A percentile compares a stretch with the other conserved stretches of the same genome.
Evolutionary conservation across 176 grass and related monocot species (phyloP).

Genomic region (Thalia dealbata): DNA sequence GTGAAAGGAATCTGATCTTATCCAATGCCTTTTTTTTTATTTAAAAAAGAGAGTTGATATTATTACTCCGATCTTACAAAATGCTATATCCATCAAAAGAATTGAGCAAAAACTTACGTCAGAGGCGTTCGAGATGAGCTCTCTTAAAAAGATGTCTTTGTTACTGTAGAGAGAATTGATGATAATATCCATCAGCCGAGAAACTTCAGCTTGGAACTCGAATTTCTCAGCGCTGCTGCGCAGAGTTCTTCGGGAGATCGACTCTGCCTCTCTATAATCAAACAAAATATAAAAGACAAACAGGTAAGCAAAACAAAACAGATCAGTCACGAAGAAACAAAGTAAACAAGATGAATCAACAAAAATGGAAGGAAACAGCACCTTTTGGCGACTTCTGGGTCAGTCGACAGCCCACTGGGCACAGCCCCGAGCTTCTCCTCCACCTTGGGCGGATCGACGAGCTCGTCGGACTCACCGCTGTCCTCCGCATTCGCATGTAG

Average conservation of each 20-base stretch:
- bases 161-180: conserved; percentile 99
- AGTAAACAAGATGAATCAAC: background rate
- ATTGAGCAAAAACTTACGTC: conserved; percentile 35
- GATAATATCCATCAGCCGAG: conserved; percentile 96
- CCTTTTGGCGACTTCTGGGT: conserved; percentile 76
- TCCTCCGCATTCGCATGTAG: conserved; percentile 88
- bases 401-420: conserved; percentile 72
- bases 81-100: background rate
- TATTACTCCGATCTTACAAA: background rate
- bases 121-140: conserved; percentile 97
- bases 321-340: conserved; percentile 3
- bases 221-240: conserved; percentile 75
- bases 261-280: conserved; percentile 72
- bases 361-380: background rate
- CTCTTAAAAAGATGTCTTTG: conserved; percentile 97
- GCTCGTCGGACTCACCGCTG: conserved; percentile 47
- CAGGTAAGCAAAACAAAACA: background rate
- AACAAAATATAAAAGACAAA: conserved; percentile 9
- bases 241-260: conserved; percentile 83
- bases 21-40: conserved; percentile 57
- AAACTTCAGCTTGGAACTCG: conserved; percentile 99
- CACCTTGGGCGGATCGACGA: conserved; percentile 65
- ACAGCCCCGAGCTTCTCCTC: conserved; percentile 87
- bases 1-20: conserved; percentile 88
- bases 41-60: background rate